Base-by-base conservation (phyloP, 176 grass and related monocot genomes). In the Oryza brachyantha region DNA sequence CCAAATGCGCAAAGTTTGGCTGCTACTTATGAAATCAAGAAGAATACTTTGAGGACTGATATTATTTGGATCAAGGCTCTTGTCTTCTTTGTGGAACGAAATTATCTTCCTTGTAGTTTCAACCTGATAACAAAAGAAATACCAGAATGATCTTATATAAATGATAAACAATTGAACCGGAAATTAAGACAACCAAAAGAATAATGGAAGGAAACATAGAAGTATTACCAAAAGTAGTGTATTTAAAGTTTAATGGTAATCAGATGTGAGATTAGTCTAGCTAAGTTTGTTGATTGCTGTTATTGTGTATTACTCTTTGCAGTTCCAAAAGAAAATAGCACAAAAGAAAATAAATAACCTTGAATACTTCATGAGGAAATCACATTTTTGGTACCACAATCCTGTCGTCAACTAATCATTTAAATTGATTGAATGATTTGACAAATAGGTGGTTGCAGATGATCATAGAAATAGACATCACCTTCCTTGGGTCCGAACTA, bases 21-120 rank as follows among this genome's bases (percentile, higher is more conserved):
- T 98, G 85, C 92, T 93, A 83, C 88, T 93, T 25, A 98, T 98
- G 79, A 98, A 98, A 74, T 98, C 96, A 69, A 98, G 84, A 85
- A 98, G 96, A 92, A 98, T 92, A 74, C 85, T 86, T 89, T 98
- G 96, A 78, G 91, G 79, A 58, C 81, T 93, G 61, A 90, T 70
- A 79, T 87, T 86, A 87, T 75, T 94, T 71, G 89, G 69, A 66
- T 98, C 92, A 70, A 91, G 60, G 85, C 40, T 88, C 86, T 98
- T 98, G 66, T 98, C 96, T 88, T 98, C 96, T 83, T 98, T 98
- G 68, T 98, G 96, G 77, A 98, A 98, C 74, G 92, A 98, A 85
- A 98, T 94, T 79, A 98, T 98, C 81, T 98, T 98, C 65, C 88
- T 92, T 63, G 89, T 98, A 37, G 96, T 94, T 54, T 97, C 95